These are phyloP conservation scores for Citrullus amarus DNA, from an alignment of 306 rosid species.

Conservation along the genomic window DNA sequence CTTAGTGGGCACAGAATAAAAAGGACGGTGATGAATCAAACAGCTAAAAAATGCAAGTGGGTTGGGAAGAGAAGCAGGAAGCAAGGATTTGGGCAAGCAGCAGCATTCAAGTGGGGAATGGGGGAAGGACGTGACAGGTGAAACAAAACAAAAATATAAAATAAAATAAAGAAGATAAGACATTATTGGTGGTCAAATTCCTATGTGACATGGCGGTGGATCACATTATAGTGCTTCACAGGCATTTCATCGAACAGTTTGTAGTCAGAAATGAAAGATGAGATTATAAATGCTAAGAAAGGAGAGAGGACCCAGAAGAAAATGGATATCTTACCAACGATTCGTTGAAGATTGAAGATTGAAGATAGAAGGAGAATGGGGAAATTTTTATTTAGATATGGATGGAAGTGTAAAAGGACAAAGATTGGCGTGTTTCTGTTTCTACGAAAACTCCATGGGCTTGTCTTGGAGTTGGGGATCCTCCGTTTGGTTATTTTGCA, in stretches of 20 bases:
- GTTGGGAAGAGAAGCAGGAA: too few species aligned
- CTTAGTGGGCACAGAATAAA: background rate
- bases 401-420: background rate
- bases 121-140: background rate
- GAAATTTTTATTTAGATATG: background rate
- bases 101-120: slow-evolving; percentile 2
- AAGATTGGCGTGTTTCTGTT: slow-evolving; percentile 4
- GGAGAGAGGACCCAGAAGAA: background rate
- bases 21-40: background rate
- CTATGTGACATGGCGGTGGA: slow-evolving; percentile 28
- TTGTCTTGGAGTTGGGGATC: background rate
- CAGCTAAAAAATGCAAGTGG: background rate
- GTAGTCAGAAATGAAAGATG: slow-evolving; percentile 13
- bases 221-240: slow-evolving; percentile 23
- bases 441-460: background rate
- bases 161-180: background rate
- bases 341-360: background rate
- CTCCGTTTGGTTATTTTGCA: background rate
- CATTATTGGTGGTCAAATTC: slow-evolving; percentile 10
- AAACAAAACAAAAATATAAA: background rate
- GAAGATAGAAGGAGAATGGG: background rate
- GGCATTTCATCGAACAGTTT: slow-evolving; percentile 13
- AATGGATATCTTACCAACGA: slow-evolving; percentile 1
- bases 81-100: background rate
- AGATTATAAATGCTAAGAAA: background rate